Evolutionary conservation across 257 asterid species (phyloP), one percentile per base, ranked within the genome.

Genomic region (Forsythia suspensa): DNA sequence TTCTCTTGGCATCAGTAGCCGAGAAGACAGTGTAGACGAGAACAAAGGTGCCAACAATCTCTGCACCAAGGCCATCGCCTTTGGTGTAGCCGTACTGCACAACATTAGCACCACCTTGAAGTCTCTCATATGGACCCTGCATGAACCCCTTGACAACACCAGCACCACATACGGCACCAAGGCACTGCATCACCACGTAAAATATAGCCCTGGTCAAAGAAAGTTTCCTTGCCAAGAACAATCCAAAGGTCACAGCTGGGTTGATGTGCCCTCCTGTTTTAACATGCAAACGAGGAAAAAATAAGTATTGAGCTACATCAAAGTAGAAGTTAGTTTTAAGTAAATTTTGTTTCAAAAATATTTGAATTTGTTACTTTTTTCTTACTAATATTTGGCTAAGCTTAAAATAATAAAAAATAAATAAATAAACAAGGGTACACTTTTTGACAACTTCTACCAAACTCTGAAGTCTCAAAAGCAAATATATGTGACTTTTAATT

Each of bases 1-100:
- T 91, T 77, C 96, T 91, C 88, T 91, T 91, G 82, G 92, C 94
- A 80, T 91, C 96, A 36, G 94, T 91, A 48, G 96, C 96, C 5
- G 96, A 91, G 88, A 91, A 89, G 42, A 90, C 93, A 68, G 93
- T 89, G 88, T 90, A 90, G 73, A 90, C 95, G 40, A 90, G 95
- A 73, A 90, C 83, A 72, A 90, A 90, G 71, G 95, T 90, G 77
- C 95, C 95, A n/a, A 90, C 29, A 71, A 91, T 91, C 72, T 91
- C 96, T 43, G 94, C 94, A 70, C 96, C 94, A 40, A 91, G 92
- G 0, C 83, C 96, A 61, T 72, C 79, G 16, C 96, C 96, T 80
- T 87, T 89, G 76, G 96, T 88, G 90, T 91, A 91, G 10, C 96
- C 96, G 74, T 69, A 90, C 8, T 8, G 13, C 4, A 91, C 94